Base-by-base conservation (phyloP, 192 early-diverging fungal species). In the Podila epigama region DNA sequence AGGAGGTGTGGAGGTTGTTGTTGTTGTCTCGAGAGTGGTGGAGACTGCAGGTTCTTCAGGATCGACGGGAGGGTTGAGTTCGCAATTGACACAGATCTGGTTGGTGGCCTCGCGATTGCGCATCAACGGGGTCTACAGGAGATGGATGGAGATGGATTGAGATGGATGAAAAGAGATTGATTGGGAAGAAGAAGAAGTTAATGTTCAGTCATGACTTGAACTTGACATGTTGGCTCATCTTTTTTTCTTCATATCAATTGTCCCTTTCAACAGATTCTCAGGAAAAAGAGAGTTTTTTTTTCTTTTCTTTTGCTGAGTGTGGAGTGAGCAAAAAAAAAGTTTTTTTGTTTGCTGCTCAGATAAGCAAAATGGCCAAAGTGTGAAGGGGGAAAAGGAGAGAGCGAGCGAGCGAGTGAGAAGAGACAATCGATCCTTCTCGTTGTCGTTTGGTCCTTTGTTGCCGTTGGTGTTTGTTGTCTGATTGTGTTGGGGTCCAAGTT, bases 41-140 rank as follows among this genome's bases (percentile, higher is more conserved):
- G 13, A 20, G 40, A 20, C 3, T 40, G 13, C 33, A 27, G 33
- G 18, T 10, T 41, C 58, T 20, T 59, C 58, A 18, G 22, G 31
- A 36, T 59, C 58, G 58, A 59, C 10, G 39, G 58, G 58, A 15
- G 58, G 58, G n/a, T 59, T 59, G 36, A 59, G 31, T 31, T 59
- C 37, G 22, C 58, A 59, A 25, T 59, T 59, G 58, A 59, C 58
- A 29, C 58, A 59, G 27, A 59, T 59, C 29, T 59, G 58, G 39
- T 29, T 59, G 10, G 58, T 59, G 22, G 58, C 58, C 29, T 59
- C 58, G 10, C 34, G 35, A 29, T 59, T 59, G 36, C 58, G 58
- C 58, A 59, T 59, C 58, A 59, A 42, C 20, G 58, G 37, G 8
- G 58, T 59, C 58, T 59, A 36, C 3, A 41, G 40, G 41, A 44